These are phyloP conservation scores for Delitschia confertaspora DNA, from an alignment of 495 filamentous ascomycete species.

Conservation along the genomic window DNA sequence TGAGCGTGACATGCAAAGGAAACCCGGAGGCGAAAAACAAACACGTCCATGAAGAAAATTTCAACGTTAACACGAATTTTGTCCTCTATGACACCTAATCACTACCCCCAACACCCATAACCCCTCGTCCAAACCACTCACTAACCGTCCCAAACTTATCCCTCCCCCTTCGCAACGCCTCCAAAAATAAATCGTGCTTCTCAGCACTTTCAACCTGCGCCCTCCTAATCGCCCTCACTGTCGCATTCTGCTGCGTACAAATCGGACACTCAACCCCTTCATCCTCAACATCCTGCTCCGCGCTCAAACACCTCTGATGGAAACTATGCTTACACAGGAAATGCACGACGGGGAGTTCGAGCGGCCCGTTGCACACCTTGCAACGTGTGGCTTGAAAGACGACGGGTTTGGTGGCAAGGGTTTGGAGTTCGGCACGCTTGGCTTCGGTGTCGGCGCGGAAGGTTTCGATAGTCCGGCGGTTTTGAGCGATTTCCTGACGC, in stretches of 20 bases:
- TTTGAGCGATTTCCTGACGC: slow-evolving; percentile 74
- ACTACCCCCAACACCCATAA: slow-evolving; percentile 51
- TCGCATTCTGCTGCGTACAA: slow-evolving; percentile 73
- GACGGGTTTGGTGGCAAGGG: slow-evolving; percentile 65
- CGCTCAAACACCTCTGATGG: slow-evolving; percentile 69
- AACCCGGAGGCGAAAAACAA: too few species aligned
- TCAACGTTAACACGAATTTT: not conserved
- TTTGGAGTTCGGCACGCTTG: slow-evolving; percentile 67
- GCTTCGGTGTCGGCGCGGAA: slow-evolving; percentile 79
- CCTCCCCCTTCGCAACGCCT: slow-evolving; percentile 65
- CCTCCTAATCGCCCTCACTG: slow-evolving; percentile 73
- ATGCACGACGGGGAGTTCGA: slow-evolving; percentile 85
- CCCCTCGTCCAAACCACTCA: slow-evolving; percentile 90
- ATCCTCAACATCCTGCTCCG: slow-evolving; percentile 46
- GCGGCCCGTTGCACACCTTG: slow-evolving; percentile 59
- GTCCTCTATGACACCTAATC: slow-evolving; percentile 16
- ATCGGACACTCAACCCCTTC: slow-evolving; percentile 69
- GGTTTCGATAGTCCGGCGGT: slow-evolving; percentile 70
- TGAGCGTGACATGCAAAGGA: too few species aligned
- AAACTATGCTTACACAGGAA: slow-evolving; percentile 96
- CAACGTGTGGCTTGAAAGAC: slow-evolving; percentile 89
- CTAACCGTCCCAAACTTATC: slow-evolving; percentile 82
- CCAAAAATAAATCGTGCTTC: slow-evolving; percentile 81
- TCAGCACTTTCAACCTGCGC: slow-evolving; percentile 82
- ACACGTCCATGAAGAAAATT: too few species aligned